Evolutionary conservation across 768 basidiomycete genomes (phyloP), one percentile per base, ranked within the genome.

Genomic region (Lentinula raphanica): DNA sequence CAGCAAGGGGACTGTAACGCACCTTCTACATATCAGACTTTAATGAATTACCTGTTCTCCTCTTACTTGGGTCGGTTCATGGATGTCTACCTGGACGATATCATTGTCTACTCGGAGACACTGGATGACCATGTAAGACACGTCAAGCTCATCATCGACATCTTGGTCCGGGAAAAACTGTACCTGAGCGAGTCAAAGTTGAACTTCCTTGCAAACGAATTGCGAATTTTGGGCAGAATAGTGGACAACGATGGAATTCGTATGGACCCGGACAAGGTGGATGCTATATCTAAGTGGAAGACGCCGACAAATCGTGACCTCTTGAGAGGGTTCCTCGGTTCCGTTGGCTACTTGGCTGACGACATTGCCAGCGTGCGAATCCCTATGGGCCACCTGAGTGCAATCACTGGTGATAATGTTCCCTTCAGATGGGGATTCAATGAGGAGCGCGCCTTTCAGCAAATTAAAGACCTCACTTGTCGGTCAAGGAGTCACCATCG

Each of bases 181-280:
- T 76, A 68, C 64, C 62, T 76, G 0, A 71, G 67, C n/a, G n/a
- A n/a, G n/a, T n/a, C n/a, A n/a, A n/a, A n/a, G n/a, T n/a, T n/a
- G n/a, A n/a, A n/a, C n/a, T 71, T 74, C 36, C 62, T 75, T 0
- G 62, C 56, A 1, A 8, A 48, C 0, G 62, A 66, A 36, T 28
- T 72, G 36, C 69, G 69, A 23, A 62, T 66, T 4, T 60, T 74
- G 0, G 69, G 73, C 0, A 58, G 62, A 28, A 61, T 75, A 3
- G 59, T 76, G 2, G 62, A 62, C 1, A 25, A 58, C 0, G 55
- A 60, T 0, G 60, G 66, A 0, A 58, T 75, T 15, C 6, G 32
- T 0, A 77, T 77, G 73, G 71, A 75, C 40, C 66, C 67, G 0
- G 28, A 50, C 0, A 78, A 78, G 58, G 63, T 77, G 0, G 68